Base-by-base conservation (phyloP, 805 yeast species). In the Lipomyces sp. region DNA sequence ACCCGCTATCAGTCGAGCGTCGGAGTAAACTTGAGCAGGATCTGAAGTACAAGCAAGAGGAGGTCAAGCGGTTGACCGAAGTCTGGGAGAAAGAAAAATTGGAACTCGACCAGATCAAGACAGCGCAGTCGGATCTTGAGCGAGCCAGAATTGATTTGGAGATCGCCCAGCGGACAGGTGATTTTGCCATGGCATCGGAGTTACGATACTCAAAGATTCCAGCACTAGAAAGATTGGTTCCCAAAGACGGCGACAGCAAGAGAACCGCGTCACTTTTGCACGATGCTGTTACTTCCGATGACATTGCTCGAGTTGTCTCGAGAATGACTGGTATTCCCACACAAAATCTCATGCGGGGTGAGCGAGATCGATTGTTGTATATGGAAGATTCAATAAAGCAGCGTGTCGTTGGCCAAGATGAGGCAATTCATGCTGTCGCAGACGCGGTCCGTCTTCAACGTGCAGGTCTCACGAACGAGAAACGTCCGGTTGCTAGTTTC, bases 321-420 rank as follows among this genome's bases (percentile, higher is more conserved):
- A 87, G 92, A 71, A 92, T 95, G 89, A 94, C 99, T 0, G 98
- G 98, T 50, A 92, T 94, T 55, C 99, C 99, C 5, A 90, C 91
- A 32, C 91, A 88, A 72, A 90, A 92, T 39, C 86, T 94, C 72
- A 84, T 95, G 88, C 90, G 90, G 77, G 98, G 98, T 58, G 99
- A 94, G 76, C 92, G 91, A 79, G 98, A 94, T 75, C 89, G 93
- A 76, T 82, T 94, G 62, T 77, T 94, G 62, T 89, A 84, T 77
- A 95, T 95, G 98, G 98, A 93, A 77, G 81, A 84, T 4, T 85
- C 90, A 0, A 79, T 94, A 71, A 86, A 86, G 73, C 84, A 84
- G 69, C 87, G 91, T 68, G 98, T 94, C 34, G 87, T 94, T 69
- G 98, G 99, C 5, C 99, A 94, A 78, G 97, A 94, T 75, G 97